Base-by-base conservation (phyloP, 2,329 filamentous ascomycete genomes). In the Westerdykella ornata region DNA sequence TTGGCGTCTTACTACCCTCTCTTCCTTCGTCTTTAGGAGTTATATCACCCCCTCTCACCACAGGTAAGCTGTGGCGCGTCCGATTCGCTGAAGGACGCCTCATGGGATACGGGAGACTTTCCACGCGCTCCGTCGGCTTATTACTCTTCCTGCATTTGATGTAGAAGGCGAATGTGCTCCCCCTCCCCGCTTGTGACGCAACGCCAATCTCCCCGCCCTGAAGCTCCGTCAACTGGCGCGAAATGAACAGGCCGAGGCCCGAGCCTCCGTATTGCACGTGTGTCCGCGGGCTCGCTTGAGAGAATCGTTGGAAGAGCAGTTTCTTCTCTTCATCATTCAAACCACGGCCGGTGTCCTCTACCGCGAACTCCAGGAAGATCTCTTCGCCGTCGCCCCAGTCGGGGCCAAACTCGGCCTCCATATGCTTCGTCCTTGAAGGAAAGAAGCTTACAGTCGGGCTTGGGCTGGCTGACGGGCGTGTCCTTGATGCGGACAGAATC, bases 131-230 rank as follows among this genome's bases (percentile, higher is more conserved):
- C 46, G 43, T 57, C 32, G 68, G 67, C 20, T 66, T 56, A 4
- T 45, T 50, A 32, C 72, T 79, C 67, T 75, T 80, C 54, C 79
- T 78, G 40, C 78, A 78, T 48, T 81, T 82, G 60, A 88, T 75
- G 58, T 86, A 88, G 60, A 89, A 88, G 19, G 79, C 82, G 62
- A 88, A 88, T 0, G 78, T 85, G 62, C 81, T 85, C 30, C 85
- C 85, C 29, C 78, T 71, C 11, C 81, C 84, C 43, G 79, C 75
- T 46, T 77, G 69, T 0, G 82, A 85, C 1, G 75, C 73, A 2
- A 90, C 82, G 2, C 85, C 85, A 35, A 92, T 88, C 45, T 85
- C 81, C 3, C 86, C 86, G 15, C 85, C 84, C 59, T 89, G 85
- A 9, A 90, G 69, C 58, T 90, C 85, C 0, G 84, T 86, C n/a